Evolutionary conservation across 2,329 filamentous ascomycete genomes (phyloP), one percentile per base, ranked within the genome.

Genomic region (Stagonosporopsis vannaccii): DNA sequence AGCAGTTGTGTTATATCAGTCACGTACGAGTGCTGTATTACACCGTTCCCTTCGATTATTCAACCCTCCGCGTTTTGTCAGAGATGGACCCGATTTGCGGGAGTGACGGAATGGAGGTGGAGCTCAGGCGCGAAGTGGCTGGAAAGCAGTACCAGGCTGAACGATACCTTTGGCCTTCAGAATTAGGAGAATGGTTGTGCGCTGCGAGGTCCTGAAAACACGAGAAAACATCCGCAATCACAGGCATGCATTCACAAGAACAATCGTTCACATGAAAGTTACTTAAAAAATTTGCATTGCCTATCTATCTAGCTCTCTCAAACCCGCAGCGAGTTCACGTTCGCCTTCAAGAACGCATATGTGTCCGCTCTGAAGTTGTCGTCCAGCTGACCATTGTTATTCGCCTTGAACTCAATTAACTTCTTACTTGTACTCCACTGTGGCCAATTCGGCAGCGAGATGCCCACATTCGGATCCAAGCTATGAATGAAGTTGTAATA

Each of bases 401-500:
- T 62, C 13, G 77, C 74, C 41, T 77, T 73, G 54, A 85, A 80
- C 26, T 82, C 74, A 66, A 85, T 71, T 56, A 91, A 68, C 67
- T 84, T 74, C 52, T 81, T 79, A 1, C 69, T 71, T 3, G 76
- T 67, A 13, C 73, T 73, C 83, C 84, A 89, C 63, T 81, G 72
- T 32, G 84, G 84, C 84, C 84, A 87, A 0, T 79, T 71, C 67
- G 62, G 77, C 61, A 57, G 78, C 4, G 63, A 59, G 8, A 76
- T 77, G 1, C 75, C 84, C 20, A 79, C 74, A 65, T 93, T 93
- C 1, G 90, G 90, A 69, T 93, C 85, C 39, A 88, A 74, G 39
- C 87, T 85, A 71, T 91, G 83, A 6, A 92, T 67, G 68, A 94
- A 94, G 46, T 85, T 87, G 66, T 88, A 80, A 68, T 92, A 93